A percentile compares a stretch with the other conserved stretches of the same genome.
phyloP scores from a whole-genome alignment of 2,329 filamentous ascomycete species.

The Hypoxylon sp. region DNA sequence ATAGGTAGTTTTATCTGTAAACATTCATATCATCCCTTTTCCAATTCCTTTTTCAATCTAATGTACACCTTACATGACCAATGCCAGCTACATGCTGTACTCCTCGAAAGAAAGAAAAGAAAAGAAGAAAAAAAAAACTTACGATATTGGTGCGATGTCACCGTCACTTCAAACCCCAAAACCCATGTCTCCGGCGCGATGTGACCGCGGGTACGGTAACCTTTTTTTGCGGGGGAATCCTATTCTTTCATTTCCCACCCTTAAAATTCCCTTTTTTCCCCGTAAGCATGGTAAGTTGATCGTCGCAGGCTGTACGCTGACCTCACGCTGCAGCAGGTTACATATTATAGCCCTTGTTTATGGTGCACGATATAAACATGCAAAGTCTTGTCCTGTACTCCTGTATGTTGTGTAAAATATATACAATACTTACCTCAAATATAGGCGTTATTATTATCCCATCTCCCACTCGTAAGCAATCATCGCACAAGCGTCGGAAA shows the following conservation, averaged over 20 bases:
- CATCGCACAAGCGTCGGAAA: not conserved
- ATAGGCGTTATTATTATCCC: no score
- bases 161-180: not conserved
- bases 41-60: no score
- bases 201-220: slow-evolving; percentile 11
- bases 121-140: not conserved
- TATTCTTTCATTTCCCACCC: not conserved
- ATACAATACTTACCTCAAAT: no score
- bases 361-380: no score
- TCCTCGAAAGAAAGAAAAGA: no score
- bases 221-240: slow-evolving; percentile 10
- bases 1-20: no score
- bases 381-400: not conserved
- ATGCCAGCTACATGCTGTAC: no score
- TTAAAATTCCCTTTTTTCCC: not conserved
- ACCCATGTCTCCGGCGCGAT: slow-evolving; percentile 23
- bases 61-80: no score
- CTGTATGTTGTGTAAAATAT: not conserved
- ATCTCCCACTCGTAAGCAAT: not conserved
- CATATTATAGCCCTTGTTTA: no score
- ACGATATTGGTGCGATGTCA: not conserved
- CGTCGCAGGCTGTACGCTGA: slow-evolving; percentile 21
- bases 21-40: no score
- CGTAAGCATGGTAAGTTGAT: slow-evolving; percentile 22
- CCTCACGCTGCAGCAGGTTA: slow-evolving; percentile 18